These are phyloP conservation scores for Aspergillus ellipticus DNA, from an alignment of 495 filamentous ascomycete genomes.

Conservation along the genomic window DNA sequence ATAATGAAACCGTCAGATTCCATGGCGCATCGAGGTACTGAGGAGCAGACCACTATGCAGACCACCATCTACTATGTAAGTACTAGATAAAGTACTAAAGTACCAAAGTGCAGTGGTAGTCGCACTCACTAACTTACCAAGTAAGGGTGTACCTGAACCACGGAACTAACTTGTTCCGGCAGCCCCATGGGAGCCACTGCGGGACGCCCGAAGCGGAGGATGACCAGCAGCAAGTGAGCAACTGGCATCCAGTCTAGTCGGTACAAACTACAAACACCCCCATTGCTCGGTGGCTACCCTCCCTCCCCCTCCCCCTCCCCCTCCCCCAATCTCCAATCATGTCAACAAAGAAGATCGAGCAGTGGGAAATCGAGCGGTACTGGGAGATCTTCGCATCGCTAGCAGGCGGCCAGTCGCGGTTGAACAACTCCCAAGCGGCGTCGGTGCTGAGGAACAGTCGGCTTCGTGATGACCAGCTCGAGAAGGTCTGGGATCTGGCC, in stretches of 20 bases:
- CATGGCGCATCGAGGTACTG: too few relatives aligned
- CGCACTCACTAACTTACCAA: too few relatives aligned
- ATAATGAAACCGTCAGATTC: background rate
- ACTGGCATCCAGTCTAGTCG: too few relatives aligned
- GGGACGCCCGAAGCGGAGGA: slow-evolving; percentile 18
- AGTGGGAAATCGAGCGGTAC: slow-evolving; percentile 94
- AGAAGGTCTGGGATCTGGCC: slow-evolving; percentile 94
- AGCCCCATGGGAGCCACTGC: slow-evolving; percentile 15
- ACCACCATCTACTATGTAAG: too few relatives aligned
- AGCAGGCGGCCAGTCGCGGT: slow-evolving; percentile 70
- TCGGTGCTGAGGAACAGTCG: slow-evolving; percentile 94
- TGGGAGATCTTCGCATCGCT: slow-evolving; percentile 97
- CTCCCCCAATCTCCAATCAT: slow-evolving; percentile 49
- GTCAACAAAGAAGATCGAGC: slow-evolving; percentile 80
- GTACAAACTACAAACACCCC: background rate
- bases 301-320: background rate
- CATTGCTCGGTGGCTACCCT: slow-evolving; percentile 14
- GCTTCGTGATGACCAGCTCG: slow-evolving; percentile 89
- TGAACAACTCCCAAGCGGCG: slow-evolving; percentile 88
- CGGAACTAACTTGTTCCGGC: slow-evolving; percentile 28
- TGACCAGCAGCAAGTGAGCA: too few relatives aligned
- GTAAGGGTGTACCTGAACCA: background rate
- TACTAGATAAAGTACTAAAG: too few relatives aligned
- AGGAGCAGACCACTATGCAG: too few relatives aligned
- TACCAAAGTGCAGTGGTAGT: too few relatives aligned